Evolutionary conservation across 78 protist genomes (phyloP), one percentile per base, ranked within the genome.

Genomic region (Pelomyxa schiedti): DNA sequence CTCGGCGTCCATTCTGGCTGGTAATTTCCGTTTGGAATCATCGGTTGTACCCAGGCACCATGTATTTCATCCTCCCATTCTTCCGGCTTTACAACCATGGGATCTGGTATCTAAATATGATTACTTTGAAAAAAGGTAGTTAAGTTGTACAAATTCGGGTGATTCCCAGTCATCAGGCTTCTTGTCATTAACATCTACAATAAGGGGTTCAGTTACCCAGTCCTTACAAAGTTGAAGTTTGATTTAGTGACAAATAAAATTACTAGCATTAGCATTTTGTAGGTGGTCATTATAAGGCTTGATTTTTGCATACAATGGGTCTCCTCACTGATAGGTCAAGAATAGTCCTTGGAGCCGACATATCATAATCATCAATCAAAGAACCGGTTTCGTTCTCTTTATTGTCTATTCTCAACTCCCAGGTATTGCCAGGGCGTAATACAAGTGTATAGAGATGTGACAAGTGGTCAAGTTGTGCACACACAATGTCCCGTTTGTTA

Each of bases 61-160:
- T 95, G 97, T 4, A 86, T 91, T 83, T 95, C 98, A 30, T 95
- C 98, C 41, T 93, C 97, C 99, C 99, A 97, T 84, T 94, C 97
- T 22, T 83, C 97, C 29, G 99, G 99, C 87, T 92, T 94, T 53
- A 4, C 58, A 58, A 97, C 97, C 26, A 80, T 88, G 29, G 91
- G 90, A 79, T 95, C 98, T 28, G 85, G 78, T 32, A 95, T 90
- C 75, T 73, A 63, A 74, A 88, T 90, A 42, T 93, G 93, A 52
- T 75, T 80, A 72, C 81, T 86, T 78, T 90, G n/a, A n/a, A n/a
- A n/a, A n/a, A n/a, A n/a, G n/a, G n/a, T n/a, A n/a, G n/a, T n/a
- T n/a, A n/a, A n/a, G n/a, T n/a, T n/a, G n/a, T n/a, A n/a, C n/a
- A n/a, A n/a, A n/a, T n/a, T n/a, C n/a, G n/a, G n/a, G n/a, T n/a